Base-by-base conservation (phyloP, 768 basidiomycete species). In the Symmetrospora coprosmae region DNA sequence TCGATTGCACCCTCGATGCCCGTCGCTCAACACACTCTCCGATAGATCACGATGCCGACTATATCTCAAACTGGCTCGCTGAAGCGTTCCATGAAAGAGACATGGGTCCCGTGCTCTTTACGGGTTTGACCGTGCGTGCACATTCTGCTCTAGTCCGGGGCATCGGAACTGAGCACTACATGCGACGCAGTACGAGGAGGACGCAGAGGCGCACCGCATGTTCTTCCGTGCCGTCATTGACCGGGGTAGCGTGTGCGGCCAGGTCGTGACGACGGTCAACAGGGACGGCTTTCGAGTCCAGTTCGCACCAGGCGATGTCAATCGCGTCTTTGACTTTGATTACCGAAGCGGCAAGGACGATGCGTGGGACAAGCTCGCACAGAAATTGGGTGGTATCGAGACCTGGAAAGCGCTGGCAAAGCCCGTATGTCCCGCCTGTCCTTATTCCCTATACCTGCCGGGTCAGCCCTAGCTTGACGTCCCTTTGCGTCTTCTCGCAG, bases 161-260 rank as follows among this genome's bases (percentile, higher is more conserved):
- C n/a, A n/a, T n/a, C n/a, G n/a, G n/a, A n/a, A n/a, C n/a, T n/a
- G n/a, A n/a, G n/a, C n/a, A n/a, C n/a, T n/a, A n/a, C n/a, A n/a
- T n/a, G n/a, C n/a, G n/a, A n/a, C n/a, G 14, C 37, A 52, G 50
- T 52, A 52, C 37, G 19, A 34, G 19, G 50, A 52, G 14, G 37
- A 46, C 7, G 21, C 50, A 3, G 50, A 35, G 21, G 37, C 30
- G 7, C 50, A 52, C 31, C 17, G 19, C 11, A 13, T 52, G 19
- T 27, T 45, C 14, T 27, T 14, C 6, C 28, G 50, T 11, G 50
- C 50, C 17, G 4, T 7, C 19, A 27, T 52, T 19, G 50, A 52
- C 27, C 31, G 50, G 13, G 34, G 6, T 7, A 31, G 25, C 8
- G 19, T 52, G n/a, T n/a, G 35, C 28, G 50, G 50, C 14, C 25